A percentile compares a stretch with the other conserved stretches of the same genome.
These are phyloP conservation scores for Capsella rubella DNA, from an alignment of 441 rosid genomes.

Conservation along the genomic window DNA sequence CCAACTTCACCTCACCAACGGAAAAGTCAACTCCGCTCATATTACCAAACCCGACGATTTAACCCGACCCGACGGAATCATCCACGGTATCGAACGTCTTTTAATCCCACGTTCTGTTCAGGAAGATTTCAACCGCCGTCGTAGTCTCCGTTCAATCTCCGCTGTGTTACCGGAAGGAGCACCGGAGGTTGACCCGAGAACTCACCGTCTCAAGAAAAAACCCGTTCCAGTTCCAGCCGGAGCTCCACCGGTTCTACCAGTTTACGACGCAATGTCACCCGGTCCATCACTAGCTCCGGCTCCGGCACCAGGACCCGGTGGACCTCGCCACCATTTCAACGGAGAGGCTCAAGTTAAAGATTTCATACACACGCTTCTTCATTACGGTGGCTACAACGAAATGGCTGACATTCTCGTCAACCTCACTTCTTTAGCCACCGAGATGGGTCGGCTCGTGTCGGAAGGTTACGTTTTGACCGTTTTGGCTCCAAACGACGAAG, in stretches of 20 bases:
- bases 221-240: slow-evolving; percentile 49
- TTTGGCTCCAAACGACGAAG: slow-evolving; percentile 77
- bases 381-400: slow-evolving; percentile 80
- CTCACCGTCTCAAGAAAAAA: slow-evolving; percentile 68
- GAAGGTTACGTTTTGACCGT: slow-evolving; percentile 75
- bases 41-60: slow-evolving; percentile 56
- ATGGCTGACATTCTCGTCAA: slow-evolving; percentile 79
- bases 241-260: slow-evolving; percentile 61
- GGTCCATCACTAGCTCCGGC: slow-evolving; percentile 77
- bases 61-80: slow-evolving; percentile 67
- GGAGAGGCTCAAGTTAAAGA: slow-evolving; percentile 75
- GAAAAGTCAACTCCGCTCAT: slow-evolving; percentile 51
- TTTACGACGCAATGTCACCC: slow-evolving; percentile 71
- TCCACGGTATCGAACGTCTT: slow-evolving; percentile 68
- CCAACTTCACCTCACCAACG: slow-evolving; percentile 44
- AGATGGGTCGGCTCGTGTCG: slow-evolving; percentile 72
- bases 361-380: slow-evolving; percentile 68
- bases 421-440: slow-evolving; percentile 71
- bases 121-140: slow-evolving; percentile 66
- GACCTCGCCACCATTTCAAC: slow-evolving; percentile 67
- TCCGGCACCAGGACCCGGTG: slow-evolving; percentile 80
- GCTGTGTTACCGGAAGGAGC: slow-evolving; percentile 73
- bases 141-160: slow-evolving; percentile 61
- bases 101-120: slow-evolving; percentile 71
- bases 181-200: slow-evolving; percentile 73